A percentile compares a stretch with the other conserved stretches of the same genome.
phyloP scores from a whole-genome alignment of 2,329 filamentous ascomycete genomes.

The Teratosphaeria viscida region DNA sequence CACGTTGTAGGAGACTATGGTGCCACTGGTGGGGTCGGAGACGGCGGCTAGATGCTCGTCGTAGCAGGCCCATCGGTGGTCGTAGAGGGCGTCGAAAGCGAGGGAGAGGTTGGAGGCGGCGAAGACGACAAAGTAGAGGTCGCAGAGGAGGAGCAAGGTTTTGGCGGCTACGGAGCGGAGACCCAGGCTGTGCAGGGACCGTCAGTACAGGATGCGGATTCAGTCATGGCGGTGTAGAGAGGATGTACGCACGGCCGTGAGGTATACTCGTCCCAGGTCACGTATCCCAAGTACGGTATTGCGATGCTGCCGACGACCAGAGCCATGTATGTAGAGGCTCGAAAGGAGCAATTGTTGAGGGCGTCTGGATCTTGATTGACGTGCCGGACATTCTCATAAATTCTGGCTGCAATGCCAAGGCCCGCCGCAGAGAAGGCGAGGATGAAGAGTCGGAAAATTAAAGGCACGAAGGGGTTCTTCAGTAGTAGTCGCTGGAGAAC shows the following conservation, averaged over 20 bases:
- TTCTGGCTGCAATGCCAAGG: slow-evolving; percentile 65
- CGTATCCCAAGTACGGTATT: slow-evolving; percentile 81
- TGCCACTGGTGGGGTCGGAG: slow-evolving; percentile 4
- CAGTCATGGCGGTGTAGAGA: not conserved
- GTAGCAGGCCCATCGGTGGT: slow-evolving; percentile 45
- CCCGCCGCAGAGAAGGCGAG: slow-evolving; percentile 74
- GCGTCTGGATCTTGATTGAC: slow-evolving; percentile 25
- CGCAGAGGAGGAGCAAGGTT: slow-evolving; percentile 77
- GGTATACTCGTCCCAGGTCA: slow-evolving; percentile 94
- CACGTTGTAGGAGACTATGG: slow-evolving; percentile 10
- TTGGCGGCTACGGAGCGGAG: slow-evolving; percentile 76
- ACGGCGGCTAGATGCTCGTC: slow-evolving; percentile 12
- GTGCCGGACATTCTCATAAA: slow-evolving; percentile 45
- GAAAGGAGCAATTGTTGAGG: slow-evolving; percentile 30
- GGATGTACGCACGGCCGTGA: slow-evolving; percentile 54
- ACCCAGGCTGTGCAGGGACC: slow-evolving; percentile 44
- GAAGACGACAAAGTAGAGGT: slow-evolving; percentile 95
- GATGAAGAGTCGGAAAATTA: slow-evolving; percentile 72
- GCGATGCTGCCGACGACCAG: slow-evolving; percentile 82
- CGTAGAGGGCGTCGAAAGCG: slow-evolving; percentile 71
- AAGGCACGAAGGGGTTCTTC: slow-evolving; percentile 73
- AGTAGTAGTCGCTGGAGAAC: slow-evolving; percentile 48
- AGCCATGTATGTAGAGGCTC: slow-evolving; percentile 69
- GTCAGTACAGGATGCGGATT: not conserved
- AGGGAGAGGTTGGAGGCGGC: slow-evolving; percentile 86